A percentile compares a stretch with the other conserved stretches of the same genome.
phyloP scores from a whole-genome alignment of 257 asterid species.

The Capsicum baccatum region DNA sequence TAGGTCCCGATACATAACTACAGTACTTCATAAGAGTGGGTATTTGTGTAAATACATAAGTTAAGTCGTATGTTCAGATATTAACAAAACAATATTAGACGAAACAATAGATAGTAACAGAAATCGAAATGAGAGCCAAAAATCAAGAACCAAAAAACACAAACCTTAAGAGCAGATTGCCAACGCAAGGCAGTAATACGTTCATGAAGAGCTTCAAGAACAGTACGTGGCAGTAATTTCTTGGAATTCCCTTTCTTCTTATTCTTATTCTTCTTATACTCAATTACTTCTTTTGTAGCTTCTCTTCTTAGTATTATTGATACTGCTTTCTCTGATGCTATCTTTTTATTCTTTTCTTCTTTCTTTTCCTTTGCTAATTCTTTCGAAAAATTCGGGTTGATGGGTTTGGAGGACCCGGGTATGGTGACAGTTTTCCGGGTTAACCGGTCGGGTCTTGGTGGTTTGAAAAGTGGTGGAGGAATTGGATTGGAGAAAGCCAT shows the following conservation, averaged over 20 bases:
- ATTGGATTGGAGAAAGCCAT: conserved; percentile 18
- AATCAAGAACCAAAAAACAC: not conserved
- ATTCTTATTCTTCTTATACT: conserved; percentile 33
- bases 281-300: conserved; percentile 83
- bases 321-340: conserved; percentile 86
- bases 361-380: conserved; percentile 63
- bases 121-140: too few species aligned
- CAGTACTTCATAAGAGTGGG: too few species aligned
- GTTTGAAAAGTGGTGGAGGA: conserved; percentile 17
- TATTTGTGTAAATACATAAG: too few species aligned
- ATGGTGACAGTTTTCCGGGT: not conserved
- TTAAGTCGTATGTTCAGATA: too few species aligned
- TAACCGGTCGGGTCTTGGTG: conserved; percentile 1
- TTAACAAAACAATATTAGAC: too few species aligned
- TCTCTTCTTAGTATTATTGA: conserved; percentile 85
- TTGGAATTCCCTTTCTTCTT: conserved; percentile 71
- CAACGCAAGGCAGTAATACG: conserved; percentile 92
- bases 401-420: conserved; percentile 18
- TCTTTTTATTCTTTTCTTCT: conserved; percentile 71
- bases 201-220: conserved; percentile 93
- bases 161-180: conserved; percentile 94
- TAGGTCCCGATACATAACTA: too few species aligned
- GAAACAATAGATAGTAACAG: too few species aligned
- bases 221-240: conserved; percentile 70
- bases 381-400: conserved; percentile 39